Base-by-base conservation (phyloP, 2,329 filamentous ascomycete genomes). In the Colletotrichum caudatum region DNA sequence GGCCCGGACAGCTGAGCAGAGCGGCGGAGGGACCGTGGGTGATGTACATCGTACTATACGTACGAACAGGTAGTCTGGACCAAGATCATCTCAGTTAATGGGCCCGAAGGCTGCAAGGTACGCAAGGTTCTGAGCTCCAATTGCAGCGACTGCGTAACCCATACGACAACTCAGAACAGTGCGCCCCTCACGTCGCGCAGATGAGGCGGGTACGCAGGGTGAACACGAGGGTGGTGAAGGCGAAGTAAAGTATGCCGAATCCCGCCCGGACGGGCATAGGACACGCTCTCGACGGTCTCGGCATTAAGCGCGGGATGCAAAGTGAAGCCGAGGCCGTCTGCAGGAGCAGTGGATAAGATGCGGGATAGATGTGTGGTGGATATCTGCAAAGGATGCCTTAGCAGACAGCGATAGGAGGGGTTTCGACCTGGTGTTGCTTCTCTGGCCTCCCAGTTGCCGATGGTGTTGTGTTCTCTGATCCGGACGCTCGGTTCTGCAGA, bases 291-390 rank as follows among this genome's bases (percentile, higher is more conserved):
- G 39, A 41, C 57, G 20, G 44, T 37, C 58, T 41, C 29, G 33
- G 50, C 46, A 35, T 61, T 18, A 44, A 50, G 35, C 29, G 48
- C 23, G 48, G n/a, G 8, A 39, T 39, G 64, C 64, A 50, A 71
- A 67, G 68, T 50, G 68, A 68, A 46, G 64, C 64, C 64, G 68
- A 68, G 58, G 64, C 64, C 58, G 33, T 68, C 68, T 67, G 68
- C 68, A 68, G 64, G 64, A 51, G 64, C 44, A 53, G 39, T 51
- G 57, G 57, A 62, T 51, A 57, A 41, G 56, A 23, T 33, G 50
- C 20, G 57, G 51, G 33, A 44, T 66, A 16, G 37, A 29, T 53
- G 39, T 58, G 35, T 26, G 39, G 44, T 48, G 35, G 44, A 33
- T 11, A 37, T 12, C 35, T 11, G 7, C 11, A 37, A 9, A 37